Evolutionary conservation across 2,329 filamentous ascomycete species (phyloP).

Genomic region (Blastomyces gilchristii): DNA sequence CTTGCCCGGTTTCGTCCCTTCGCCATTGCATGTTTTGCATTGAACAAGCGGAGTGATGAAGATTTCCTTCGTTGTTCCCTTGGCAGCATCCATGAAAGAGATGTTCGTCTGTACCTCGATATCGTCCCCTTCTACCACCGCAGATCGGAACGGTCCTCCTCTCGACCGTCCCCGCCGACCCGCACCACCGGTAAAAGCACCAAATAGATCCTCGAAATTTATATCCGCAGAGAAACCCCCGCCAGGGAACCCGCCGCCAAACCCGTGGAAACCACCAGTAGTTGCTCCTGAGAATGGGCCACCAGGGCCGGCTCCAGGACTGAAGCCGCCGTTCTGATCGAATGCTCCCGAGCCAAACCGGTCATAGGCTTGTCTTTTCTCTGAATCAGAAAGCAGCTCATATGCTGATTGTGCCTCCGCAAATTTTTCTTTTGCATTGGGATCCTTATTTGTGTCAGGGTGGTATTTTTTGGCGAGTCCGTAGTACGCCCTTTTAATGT

Average conservation of each 20-base stretch:
- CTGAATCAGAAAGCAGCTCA: conserved; percentile 80
- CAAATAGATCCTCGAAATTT: conserved; percentile 94
- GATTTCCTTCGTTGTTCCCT: conserved; percentile 81
- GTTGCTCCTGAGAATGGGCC: conserved; percentile 48
- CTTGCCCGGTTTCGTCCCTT: conserved; percentile 71
- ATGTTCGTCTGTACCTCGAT: conserved; percentile 92
- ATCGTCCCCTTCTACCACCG: conserved; percentile 81
- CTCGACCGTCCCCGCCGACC: conserved; percentile 43
- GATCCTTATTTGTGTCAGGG: conserved; percentile 94
- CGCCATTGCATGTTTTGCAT: conserved; percentile 75
- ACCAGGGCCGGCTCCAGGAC: conserved; percentile 52
- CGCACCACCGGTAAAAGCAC: conserved; percentile 60
- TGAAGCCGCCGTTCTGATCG: conserved; percentile 60
- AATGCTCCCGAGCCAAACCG: conserved; percentile 76
- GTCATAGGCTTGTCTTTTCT: conserved; percentile 89
- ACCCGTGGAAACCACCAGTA: conserved; percentile 49
- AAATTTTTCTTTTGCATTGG: conserved; percentile 88
- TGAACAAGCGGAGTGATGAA: conserved; percentile 68
- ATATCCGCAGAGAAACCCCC: conserved; percentile 69
- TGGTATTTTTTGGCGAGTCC: conserved; percentile 95
- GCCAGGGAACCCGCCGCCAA: conserved; percentile 43
- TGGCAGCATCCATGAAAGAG: conserved; percentile 91
- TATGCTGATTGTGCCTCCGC: conserved; percentile 87
- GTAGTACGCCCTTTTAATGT: conserved; percentile 99
- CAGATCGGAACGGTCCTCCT: conserved; percentile 66